These are phyloP conservation scores for Diaporthe helianthi DNA, from an alignment of 2,329 filamentous ascomycete genomes.

Conservation along the genomic window DNA sequence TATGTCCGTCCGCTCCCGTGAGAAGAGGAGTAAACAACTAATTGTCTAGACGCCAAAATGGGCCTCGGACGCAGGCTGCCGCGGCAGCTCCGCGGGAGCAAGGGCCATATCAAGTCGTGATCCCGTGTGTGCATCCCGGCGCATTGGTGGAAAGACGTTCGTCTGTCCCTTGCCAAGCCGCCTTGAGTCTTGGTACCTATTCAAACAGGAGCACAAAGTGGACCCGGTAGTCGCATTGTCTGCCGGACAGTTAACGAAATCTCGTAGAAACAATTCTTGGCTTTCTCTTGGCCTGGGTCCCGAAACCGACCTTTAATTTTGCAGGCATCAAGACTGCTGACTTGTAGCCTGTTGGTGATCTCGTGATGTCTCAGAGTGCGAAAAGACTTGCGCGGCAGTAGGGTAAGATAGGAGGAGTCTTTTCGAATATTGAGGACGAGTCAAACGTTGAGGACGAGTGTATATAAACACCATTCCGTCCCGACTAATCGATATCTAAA, in stretches of 20 bases:
- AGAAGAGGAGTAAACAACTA: background rate
- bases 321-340: conserved; percentile 2
- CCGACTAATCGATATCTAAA: background rate
- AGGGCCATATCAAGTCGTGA: conserved; percentile 7
- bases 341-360: background rate
- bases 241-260: background rate
- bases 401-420: background rate
- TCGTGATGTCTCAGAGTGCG: background rate
- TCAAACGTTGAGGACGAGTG: background rate
- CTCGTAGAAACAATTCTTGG: conserved; percentile 1
- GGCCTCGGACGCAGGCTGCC: background rate
- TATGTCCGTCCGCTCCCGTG: background rate
- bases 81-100: conserved; percentile 2
- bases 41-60: conserved; percentile 18
- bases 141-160: conserved; percentile 20
- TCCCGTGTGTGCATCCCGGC: background rate
- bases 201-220: conserved; percentile 23
- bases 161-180: conserved; percentile 24
- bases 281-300: conserved; percentile 20
- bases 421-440: no score
- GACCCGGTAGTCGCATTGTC: background rate
- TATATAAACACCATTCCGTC: background rate
- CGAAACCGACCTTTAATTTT: conserved; percentile 21
- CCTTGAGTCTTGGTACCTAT: conserved; percentile 5
- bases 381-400: background rate